Conservation (phyloP, 2,329 filamentous ascomycete genomes). For the Microsporum canis region DNA sequence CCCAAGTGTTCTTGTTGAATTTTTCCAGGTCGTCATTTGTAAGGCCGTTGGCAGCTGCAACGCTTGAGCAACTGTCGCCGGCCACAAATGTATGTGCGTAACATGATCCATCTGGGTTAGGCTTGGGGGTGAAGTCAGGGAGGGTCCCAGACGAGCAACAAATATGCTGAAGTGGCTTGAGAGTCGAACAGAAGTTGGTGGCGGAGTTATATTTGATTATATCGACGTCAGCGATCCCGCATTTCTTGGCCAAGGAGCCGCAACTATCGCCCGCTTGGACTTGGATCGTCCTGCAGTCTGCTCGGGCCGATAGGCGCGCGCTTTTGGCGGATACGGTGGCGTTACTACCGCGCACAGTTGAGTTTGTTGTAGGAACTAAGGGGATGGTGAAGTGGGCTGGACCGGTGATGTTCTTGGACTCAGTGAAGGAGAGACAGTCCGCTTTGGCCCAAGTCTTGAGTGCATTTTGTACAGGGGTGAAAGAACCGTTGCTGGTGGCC, state of each 20-base stretch:
- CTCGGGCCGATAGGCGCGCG: not conserved
- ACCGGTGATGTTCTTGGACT: not conserved
- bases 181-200: conserved; percentile 19
- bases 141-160: conserved; percentile 29
- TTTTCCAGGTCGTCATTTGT: conserved; percentile 27
- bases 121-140: conserved; percentile 30
- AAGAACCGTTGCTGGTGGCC: not conserved
- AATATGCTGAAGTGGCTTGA: conserved; percentile 26
- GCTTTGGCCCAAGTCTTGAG: conserved; percentile 4
- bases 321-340: not conserved
- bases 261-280: conserved; percentile 5
- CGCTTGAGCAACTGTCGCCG: conserved; percentile 27
- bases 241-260: not conserved
- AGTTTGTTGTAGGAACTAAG: not conserved
- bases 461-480: not conserved
- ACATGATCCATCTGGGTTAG: conserved; percentile 29
- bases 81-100: conserved; percentile 25
- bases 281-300: not conserved
- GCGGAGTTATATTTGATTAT: conserved; percentile 15
- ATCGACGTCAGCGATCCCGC: not conserved
- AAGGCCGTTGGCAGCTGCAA: conserved; percentile 31
- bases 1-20: conserved; percentile 37
- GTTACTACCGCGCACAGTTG: not conserved
- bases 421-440: not conserved
- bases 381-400: not conserved